Evolutionary conservation across 1,284 basidiomycete species (phyloP).

Genomic region (Cutaneotrichosporon daszewskae): DNA sequence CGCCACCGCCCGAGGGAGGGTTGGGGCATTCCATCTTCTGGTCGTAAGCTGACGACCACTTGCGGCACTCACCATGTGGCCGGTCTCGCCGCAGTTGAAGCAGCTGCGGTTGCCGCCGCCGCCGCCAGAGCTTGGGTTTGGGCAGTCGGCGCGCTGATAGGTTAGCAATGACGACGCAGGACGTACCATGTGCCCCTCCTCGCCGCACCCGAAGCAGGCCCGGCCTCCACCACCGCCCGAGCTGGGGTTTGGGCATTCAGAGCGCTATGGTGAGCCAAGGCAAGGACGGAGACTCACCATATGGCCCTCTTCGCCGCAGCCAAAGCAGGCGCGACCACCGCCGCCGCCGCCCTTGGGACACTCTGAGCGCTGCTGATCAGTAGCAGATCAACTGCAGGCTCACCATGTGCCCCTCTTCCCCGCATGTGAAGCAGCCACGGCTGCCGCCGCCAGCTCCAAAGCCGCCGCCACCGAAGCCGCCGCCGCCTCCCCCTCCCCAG

Average conservation of each 20-base stretch:
- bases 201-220: conserved; percentile 9
- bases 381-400: background rate
- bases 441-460: conserved; percentile 8
- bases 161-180: background rate
- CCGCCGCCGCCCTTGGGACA: conserved; percentile 5
- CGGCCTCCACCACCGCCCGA: conserved; percentile 6
- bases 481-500: background rate
- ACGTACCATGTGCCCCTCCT: conserved; percentile 7
- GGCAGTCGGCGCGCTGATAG: background rate
- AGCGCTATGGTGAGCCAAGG: too few species aligned
- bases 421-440: conserved; percentile 18
- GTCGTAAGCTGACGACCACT: background rate
- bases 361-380: background rate
- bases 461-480: background rate
- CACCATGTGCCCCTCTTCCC: conserved; percentile 18
- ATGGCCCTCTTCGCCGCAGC: conserved; percentile 17
- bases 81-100: conserved; percentile 19
- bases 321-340: conserved; percentile 7
- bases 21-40: conserved; percentile 13
- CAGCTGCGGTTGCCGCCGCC: conserved; percentile 13
- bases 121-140: background rate
- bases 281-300: too few species aligned
- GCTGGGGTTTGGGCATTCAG: conserved; percentile 9
- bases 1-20: conserved; percentile 1
- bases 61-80: conserved; percentile 12